Conservation (phyloP, 1,139 yeast genomes). For the Meyerozyma carpophila region DNA sequence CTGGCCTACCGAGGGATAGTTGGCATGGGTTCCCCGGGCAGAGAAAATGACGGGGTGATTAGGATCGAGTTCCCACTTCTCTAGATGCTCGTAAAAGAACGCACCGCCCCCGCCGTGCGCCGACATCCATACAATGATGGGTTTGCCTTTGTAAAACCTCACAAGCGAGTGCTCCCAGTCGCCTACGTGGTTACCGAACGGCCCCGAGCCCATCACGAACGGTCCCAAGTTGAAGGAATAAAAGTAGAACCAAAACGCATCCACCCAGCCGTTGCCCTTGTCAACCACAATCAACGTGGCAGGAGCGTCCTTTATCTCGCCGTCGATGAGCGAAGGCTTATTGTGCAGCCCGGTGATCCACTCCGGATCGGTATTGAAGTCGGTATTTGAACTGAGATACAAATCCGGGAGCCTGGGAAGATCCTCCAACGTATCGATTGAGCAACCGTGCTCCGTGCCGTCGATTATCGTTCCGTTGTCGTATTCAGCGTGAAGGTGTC, state of each 20-base stretch:
- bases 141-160: slow-evolving; percentile 74
- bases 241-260: slow-evolving; percentile 94
- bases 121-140: slow-evolving; percentile 94
- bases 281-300: slow-evolving; percentile 80
- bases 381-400: slow-evolving; percentile 61
- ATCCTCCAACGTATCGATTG: slow-evolving; percentile 32
- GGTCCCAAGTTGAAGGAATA: slow-evolving; percentile 95
- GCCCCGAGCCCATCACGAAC: slow-evolving; percentile 95
- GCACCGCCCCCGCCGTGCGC: slow-evolving; percentile 99
- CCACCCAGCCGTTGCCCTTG: slow-evolving; percentile 89
- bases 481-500: slow-evolving; percentile 50
- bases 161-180: slow-evolving; percentile 97
- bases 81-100: slow-evolving; percentile 68
- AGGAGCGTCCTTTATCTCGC: slow-evolving; percentile 70
- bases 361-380: slow-evolving; percentile 70
- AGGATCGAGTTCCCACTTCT: slow-evolving; percentile 49
- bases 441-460: slow-evolving; percentile 31
- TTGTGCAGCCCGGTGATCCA: slow-evolving; percentile 79
- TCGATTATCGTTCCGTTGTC: slow-evolving; percentile 43
- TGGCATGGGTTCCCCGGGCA: slow-evolving; percentile 96
- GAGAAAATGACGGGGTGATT: slow-evolving; percentile 73
- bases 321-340: slow-evolving; percentile 66
- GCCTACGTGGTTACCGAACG: slow-evolving; percentile 94
- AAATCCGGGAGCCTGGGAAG: slow-evolving; percentile 27
- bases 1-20: slow-evolving; percentile 93